Evolutionary conservation across 2,329 filamentous ascomycete species (phyloP).

Genomic region (Sarocladium strictum): DNA sequence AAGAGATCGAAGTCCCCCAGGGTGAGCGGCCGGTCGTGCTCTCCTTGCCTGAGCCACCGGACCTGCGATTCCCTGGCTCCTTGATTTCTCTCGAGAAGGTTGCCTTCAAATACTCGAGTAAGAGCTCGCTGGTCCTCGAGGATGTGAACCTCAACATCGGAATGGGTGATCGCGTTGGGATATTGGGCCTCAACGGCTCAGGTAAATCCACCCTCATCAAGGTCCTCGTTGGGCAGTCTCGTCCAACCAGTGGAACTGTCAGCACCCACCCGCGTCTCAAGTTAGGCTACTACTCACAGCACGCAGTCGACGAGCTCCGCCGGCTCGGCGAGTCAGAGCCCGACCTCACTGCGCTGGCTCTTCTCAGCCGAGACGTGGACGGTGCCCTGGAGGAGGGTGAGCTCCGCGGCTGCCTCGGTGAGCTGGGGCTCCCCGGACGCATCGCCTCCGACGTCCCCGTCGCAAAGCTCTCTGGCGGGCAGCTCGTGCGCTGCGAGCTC

Average conservation of each 20-base stretch:
- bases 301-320: slow-evolving; percentile 66
- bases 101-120: slow-evolving; percentile 55
- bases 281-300: slow-evolving; percentile 74
- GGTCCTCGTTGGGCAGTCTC: slow-evolving; percentile 56
- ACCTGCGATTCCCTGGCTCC: slow-evolving; percentile 69
- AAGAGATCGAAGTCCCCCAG: slow-evolving; percentile 64
- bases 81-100: slow-evolving; percentile 67
- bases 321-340: slow-evolving; percentile 41
- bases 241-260: slow-evolving; percentile 55
- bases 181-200: slow-evolving; percentile 73
- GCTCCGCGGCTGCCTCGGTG: slow-evolving; percentile 58
- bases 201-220: slow-evolving; percentile 77
- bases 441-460: slow-evolving; percentile 69
- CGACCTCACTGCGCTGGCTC: slow-evolving; percentile 56
- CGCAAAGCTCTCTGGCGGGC: slow-evolving; percentile 69
- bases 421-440: slow-evolving; percentile 64
- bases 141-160: slow-evolving; percentile 64
- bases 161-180: slow-evolving; percentile 66
- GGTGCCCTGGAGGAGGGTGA: slow-evolving; percentile 58
- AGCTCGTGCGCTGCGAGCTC: slow-evolving; percentile 61
- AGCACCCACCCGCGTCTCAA: slow-evolving; percentile 62
- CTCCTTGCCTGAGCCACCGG: slow-evolving; percentile 55
- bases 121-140: slow-evolving; percentile 41
- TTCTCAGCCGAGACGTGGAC: slow-evolving; percentile 52
- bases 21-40: slow-evolving; percentile 55